Evolutionary conservation across 306 rosid species (phyloP).

Genomic region (Prunus armeniaca): DNA sequence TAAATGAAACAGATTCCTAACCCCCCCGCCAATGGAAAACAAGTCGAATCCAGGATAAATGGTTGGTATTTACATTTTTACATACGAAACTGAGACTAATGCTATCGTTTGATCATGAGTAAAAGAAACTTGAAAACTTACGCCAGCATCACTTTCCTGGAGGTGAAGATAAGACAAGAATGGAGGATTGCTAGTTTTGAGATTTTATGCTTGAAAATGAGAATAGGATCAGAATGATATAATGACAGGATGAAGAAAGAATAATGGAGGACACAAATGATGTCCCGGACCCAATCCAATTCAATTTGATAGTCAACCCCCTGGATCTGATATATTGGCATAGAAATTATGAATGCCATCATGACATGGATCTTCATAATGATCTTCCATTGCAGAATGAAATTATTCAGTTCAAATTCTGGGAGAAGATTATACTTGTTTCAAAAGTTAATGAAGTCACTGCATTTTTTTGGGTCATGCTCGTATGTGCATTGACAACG

Average conservation of each 20-base stretch:
- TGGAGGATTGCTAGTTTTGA: neutral
- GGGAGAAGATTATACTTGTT: neutral
- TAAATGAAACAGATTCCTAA: no score
- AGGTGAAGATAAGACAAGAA: no score
- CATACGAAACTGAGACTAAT: neutral
- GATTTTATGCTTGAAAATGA: neutral
- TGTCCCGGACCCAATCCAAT: neutral
- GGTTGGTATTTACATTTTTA: neutral
- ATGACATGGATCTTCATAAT: neutral
- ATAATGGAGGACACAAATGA: neutral
- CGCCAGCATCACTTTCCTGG: no score
- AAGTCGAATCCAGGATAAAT: neutral
- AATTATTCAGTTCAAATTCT: neutral
- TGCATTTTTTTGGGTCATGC: neutral
- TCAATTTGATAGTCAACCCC: no score
- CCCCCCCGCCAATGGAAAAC: no score
- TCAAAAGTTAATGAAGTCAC: neutral
- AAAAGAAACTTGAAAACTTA: neutral
- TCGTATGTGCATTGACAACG: neutral
- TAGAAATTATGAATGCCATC: neutral
- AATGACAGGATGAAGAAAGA: neutral
- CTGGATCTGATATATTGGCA: no score
- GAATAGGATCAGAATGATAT: neutral
- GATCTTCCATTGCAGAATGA: neutral
- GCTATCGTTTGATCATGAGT: neutral